A percentile compares a stretch with the other conserved stretches of the same genome.
Conservation (phyloP, 768 basidiomycete species). For the Boletus coccyginus region DNA sequence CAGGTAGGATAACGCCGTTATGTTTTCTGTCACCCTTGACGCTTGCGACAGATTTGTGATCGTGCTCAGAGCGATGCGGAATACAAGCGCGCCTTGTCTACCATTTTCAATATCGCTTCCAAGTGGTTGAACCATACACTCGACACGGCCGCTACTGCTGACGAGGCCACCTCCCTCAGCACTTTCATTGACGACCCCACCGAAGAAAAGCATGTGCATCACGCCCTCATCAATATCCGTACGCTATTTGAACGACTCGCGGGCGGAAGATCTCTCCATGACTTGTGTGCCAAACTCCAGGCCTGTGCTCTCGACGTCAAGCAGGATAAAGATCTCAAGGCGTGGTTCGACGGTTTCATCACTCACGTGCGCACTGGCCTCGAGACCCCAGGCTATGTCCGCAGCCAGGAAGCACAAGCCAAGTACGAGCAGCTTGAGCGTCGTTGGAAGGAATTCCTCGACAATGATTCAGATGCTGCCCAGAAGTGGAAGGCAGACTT, state of each 20-base stretch:
- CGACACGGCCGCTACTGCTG: constrained; percentile 46
- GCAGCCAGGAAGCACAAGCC: constrained; percentile 42
- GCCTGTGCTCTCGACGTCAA: constrained; percentile 47
- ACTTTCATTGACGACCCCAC: constrained; percentile 62
- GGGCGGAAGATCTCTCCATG: constrained; percentile 45
- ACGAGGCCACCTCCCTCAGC: constrained; percentile 45
- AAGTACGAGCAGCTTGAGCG: constrained; percentile 44
- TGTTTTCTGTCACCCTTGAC: not conserved
- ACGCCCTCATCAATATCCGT: constrained; percentile 43
- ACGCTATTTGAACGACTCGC: constrained; percentile 54
- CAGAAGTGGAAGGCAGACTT: constrained; percentile 54
- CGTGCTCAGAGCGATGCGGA: constrained; percentile 60
- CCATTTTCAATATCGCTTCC: constrained; percentile 53
- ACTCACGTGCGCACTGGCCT: constrained; percentile 44
- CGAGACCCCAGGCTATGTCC: constrained; percentile 49
- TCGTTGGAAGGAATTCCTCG: constrained; percentile 50
- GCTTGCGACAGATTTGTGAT: constrained; percentile 50
- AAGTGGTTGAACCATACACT: constrained; percentile 55
- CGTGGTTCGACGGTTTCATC: constrained; percentile 57
- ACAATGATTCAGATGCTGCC: constrained; percentile 40
- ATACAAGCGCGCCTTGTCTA: constrained; percentile 56
- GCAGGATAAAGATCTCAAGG: constrained; percentile 49
- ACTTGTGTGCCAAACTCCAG: constrained; percentile 42
- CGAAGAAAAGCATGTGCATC: constrained; percentile 56
- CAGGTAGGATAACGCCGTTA: constrained; percentile 36